Evolutionary conservation across 345 rosid genomes (phyloP).

Genomic region (Mallotus nudiflorus): DNA sequence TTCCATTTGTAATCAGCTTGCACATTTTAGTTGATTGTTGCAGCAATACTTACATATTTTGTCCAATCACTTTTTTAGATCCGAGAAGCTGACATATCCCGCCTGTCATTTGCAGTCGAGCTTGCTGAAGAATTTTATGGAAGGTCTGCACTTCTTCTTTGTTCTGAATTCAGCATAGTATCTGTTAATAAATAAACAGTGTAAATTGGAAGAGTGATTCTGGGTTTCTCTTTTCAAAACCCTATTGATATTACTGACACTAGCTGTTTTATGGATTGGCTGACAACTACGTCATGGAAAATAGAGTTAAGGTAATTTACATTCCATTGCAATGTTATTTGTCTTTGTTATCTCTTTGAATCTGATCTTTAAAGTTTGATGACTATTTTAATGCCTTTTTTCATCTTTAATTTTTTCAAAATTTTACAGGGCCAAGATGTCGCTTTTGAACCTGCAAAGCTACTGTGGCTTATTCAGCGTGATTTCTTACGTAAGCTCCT

Average conservation of each 20-base stretch:
- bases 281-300: slow-evolving; percentile 35
- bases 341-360: slow-evolving; percentile 17
- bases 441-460: slow-evolving; percentile 96
- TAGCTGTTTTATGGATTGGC: slow-evolving; percentile 42
- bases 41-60: slow-evolving; percentile 11
- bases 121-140: slow-evolving; percentile 99
- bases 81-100: slow-evolving; percentile 97
- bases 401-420: too few relatives aligned
- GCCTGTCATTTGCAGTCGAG: slow-evolving; percentile 98
- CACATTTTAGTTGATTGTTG: slow-evolving; percentile 12
- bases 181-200: slow-evolving; percentile 5
- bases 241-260: slow-evolving; percentile 24
- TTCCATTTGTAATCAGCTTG: slow-evolving; percentile 3
- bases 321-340: slow-evolving; percentile 18
- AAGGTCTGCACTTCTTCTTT: slow-evolving; percentile 52
- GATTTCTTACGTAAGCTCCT: slow-evolving; percentile 90
- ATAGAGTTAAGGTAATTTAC: slow-evolving; percentile 89
- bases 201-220: slow-evolving; percentile 4
- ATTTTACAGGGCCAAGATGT: slow-evolving; percentile 84
- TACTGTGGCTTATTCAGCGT: slow-evolving; percentile 99
- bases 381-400: too few relatives aligned
- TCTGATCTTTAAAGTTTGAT: too few relatives aligned
- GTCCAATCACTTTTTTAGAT: slow-evolving; percentile 50
- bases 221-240: slow-evolving; percentile 5
- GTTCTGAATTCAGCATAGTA: slow-evolving; percentile 15